These are phyloP conservation scores for Fallopia convolvulus DNA, from an alignment of 148 eudicot species.

Conservation along the genomic window DNA sequence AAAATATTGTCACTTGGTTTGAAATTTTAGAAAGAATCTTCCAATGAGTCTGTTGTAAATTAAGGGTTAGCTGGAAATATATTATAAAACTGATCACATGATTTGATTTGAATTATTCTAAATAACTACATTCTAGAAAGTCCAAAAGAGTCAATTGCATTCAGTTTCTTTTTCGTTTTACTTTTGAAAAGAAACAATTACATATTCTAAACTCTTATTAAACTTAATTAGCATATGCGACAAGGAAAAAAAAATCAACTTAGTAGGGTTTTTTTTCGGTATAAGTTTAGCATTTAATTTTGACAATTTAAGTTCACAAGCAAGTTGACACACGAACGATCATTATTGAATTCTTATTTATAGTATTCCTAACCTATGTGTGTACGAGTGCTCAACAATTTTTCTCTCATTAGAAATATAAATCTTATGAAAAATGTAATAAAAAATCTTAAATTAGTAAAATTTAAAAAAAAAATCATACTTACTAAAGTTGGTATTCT, in stretches of 20 bases:
- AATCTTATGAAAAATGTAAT: too few relatives aligned
- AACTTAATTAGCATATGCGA: constrained; percentile 1
- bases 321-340: constrained; percentile 4
- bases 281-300: background rate
- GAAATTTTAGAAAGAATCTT: background rate
- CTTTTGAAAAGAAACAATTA: background rate
- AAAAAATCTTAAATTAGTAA: too few relatives aligned
- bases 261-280: background rate
- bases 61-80: background rate
- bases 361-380: too few relatives aligned
- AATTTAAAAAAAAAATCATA: too few relatives aligned
- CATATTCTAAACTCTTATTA: background rate
- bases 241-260: background rate
- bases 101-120: constrained; percentile 12
- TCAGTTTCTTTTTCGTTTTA: constrained; percentile 5
- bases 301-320: constrained; percentile 2
- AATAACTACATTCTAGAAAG: constrained; percentile 6
- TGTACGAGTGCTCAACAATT: too few relatives aligned
- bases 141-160: constrained; percentile 8
- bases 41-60: background rate
- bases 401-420: too few relatives aligned
- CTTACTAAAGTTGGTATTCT: too few relatives aligned
- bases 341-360: background rate
- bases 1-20: constrained; percentile 6
- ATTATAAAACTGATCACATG: constrained; percentile 3